Conservation (phyloP, 352 stramenopile genomes). For the Aphanomyces invadans region DNA sequence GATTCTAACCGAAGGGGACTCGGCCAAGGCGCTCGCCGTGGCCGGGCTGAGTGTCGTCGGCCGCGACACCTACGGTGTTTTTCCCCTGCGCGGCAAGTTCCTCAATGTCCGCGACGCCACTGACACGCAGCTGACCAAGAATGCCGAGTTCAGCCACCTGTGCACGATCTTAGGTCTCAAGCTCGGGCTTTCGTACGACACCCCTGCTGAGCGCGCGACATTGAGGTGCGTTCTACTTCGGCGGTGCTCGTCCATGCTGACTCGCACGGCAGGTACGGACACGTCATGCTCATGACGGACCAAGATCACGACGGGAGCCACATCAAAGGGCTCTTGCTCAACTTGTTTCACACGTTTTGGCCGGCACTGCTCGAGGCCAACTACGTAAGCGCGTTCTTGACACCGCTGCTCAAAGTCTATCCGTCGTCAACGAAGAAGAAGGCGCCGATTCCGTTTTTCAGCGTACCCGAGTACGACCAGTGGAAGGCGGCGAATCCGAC, state of each 20-base stretch:
- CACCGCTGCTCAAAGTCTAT: conserved; percentile 97
- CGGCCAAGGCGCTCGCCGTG: conserved; percentile 96
- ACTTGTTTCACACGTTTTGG: conserved; percentile 98
- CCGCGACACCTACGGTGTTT: conserved; percentile 95
- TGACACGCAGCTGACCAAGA: conserved; percentile 93
- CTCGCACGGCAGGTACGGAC: conserved; percentile 80
- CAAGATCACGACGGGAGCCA: conserved; percentile 98
- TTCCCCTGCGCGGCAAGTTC: conserved; percentile 95
- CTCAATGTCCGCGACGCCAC: conserved; percentile 99
- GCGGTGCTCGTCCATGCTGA: background rate
- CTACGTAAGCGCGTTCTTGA: conserved; percentile 92
- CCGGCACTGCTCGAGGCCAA: conserved; percentile 88
- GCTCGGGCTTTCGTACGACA: conserved; percentile 91
- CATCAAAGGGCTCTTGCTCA: conserved; percentile 99
- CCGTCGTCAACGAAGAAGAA: conserved; percentile 66
- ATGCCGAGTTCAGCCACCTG: conserved; percentile 96
- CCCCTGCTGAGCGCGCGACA: conserved; percentile 50
- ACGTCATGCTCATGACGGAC: conserved; percentile 99
- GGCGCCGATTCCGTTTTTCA: conserved; percentile 91
- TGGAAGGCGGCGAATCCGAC: conserved; percentile 75
- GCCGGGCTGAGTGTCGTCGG: conserved; percentile 94
- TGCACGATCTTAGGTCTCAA: conserved; percentile 96
- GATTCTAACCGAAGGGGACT: conserved; percentile 99
- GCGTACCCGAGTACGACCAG: conserved; percentile 92
- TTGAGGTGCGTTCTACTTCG: background rate